Conservation (phyloP, 768 basidiomycete genomes). For the Russula earlei region DNA sequence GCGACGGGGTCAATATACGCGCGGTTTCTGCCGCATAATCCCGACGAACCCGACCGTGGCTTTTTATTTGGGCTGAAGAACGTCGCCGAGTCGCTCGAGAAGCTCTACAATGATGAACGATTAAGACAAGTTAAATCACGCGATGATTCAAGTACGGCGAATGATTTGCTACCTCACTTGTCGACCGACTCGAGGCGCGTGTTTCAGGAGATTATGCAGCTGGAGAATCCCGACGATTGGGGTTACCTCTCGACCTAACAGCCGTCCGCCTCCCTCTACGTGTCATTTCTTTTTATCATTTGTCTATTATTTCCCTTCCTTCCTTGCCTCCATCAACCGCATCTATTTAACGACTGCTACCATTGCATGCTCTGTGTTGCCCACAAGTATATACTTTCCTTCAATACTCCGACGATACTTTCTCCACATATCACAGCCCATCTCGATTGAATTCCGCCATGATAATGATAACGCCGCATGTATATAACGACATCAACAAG, state of each 20-base stretch:
- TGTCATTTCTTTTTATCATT: conserved; percentile 1
- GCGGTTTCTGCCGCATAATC: conserved; percentile 88
- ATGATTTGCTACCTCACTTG: conserved; percentile 52
- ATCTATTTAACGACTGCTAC: conserved; percentile 11
- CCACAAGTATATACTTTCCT: conserved; percentile 3
- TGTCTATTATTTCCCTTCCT: conserved; percentile 1
- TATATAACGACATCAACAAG: conserved; percentile 13
- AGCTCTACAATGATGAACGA: conserved; percentile 83
- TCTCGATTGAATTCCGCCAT: not conserved
- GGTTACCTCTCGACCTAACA: conserved; percentile 68
- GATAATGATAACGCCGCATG: conserved; percentile 7
- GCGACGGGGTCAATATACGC: conserved; percentile 81
- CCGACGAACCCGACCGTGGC: conserved; percentile 84
- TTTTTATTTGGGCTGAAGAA: conserved; percentile 88
- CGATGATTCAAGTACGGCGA: conserved; percentile 42
- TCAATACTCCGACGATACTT: not conserved
- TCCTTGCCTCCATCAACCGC: not conserved
- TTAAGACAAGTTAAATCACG: conserved; percentile 49
- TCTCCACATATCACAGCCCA: conserved; percentile 1
- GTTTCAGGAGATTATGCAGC: conserved; percentile 61
- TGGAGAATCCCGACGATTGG: conserved; percentile 54
- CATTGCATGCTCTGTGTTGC: conserved; percentile 9
- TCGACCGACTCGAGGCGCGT: conserved; percentile 68
- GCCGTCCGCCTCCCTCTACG: not conserved
- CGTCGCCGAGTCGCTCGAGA: conserved; percentile 64